Base-by-base conservation (phyloP, 345 rosid species). In the Brassica incana region DNA sequence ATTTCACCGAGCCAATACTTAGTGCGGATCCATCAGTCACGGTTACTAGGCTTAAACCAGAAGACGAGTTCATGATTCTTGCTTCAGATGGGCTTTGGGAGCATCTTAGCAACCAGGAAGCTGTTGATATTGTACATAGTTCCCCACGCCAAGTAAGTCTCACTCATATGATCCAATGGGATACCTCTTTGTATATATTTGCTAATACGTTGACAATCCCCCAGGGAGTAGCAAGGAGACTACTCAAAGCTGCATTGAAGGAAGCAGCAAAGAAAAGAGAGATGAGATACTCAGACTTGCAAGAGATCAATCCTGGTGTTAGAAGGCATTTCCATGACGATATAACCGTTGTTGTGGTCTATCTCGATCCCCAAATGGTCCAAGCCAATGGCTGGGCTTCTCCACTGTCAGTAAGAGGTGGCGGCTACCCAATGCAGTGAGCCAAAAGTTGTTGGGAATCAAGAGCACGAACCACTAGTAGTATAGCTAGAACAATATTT, bases 51-150 rank as follows among this genome's bases (percentile, higher is more conserved):
- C 85, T 92, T 66, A 78, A 67, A 25, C 86, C 87, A 6, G 87
- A 88, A 71, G 98, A 94, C 63, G 90, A 81, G 77, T 90, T 89
- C 66, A 80, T 94, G 65, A 87, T 94, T 7, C 88, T 92, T 72
- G 98, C 92, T 77, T 94, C 97, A 5, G 97, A 92, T 78, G 98
- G 98, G 50, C 85, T 94, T 1, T 92, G 97, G 97, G 98, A 94
- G 85, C 95, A 91, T 68, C 86, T 90, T 67, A 88, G 86, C 83
- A 89, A 84, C 25, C 87, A 89, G 80, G 89, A 88, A 38, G 98
- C 91, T 15, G 89, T 90, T 0, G 83, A 88, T 61, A 89, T 89
- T 52, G 91, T 92, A 15, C 83, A 85, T 6, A 82, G 29, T 48
- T 68, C 33, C 63, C 95, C 97, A 0, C 89, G 87, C 30, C 75